A percentile compares a stretch with the other conserved stretches of the same genome.
Conservation (phyloP, 176 grass and related monocot species). For the Urochloa ruziziensis region DNA sequence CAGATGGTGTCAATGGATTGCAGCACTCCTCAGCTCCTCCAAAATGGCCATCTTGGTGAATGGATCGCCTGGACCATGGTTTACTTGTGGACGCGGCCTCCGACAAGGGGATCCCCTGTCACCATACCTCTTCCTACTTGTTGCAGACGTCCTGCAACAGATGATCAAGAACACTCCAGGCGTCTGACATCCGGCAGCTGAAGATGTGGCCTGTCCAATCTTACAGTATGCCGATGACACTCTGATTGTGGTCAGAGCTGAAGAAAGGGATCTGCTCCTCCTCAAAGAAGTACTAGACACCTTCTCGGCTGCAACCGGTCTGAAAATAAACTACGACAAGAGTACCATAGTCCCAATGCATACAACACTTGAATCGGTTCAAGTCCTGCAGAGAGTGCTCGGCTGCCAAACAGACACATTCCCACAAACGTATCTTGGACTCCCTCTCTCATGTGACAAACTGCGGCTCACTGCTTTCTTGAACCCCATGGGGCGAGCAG, state of each 20-base stretch:
- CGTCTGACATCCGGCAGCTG: neutral
- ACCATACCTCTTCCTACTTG: neutral
- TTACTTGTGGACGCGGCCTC: neutral
- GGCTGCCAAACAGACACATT: neutral
- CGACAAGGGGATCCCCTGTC: neutral
- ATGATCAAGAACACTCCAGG: accelerated
- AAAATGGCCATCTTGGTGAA: neutral
- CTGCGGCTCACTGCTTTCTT: neutral
- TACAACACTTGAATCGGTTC: accelerated
- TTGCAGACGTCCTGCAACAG: neutral
- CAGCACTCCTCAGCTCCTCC: accelerated
- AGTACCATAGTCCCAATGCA: neutral
- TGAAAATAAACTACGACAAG: neutral
- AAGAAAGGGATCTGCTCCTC: accelerated
- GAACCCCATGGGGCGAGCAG: neutral
- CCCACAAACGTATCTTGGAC: neutral
- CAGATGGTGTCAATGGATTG: too few species aligned
- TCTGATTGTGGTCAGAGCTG: too few species aligned
- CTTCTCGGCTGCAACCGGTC: neutral
- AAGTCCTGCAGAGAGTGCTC: accelerated
- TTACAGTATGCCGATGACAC: neutral
- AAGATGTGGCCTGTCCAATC: neutral
- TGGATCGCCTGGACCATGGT: neutral
- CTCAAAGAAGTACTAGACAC: neutral
- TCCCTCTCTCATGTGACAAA: neutral